These are phyloP conservation scores for Aspergillus avenaceus DNA, from an alignment of 495 filamentous ascomycete species.

Conservation along the genomic window DNA sequence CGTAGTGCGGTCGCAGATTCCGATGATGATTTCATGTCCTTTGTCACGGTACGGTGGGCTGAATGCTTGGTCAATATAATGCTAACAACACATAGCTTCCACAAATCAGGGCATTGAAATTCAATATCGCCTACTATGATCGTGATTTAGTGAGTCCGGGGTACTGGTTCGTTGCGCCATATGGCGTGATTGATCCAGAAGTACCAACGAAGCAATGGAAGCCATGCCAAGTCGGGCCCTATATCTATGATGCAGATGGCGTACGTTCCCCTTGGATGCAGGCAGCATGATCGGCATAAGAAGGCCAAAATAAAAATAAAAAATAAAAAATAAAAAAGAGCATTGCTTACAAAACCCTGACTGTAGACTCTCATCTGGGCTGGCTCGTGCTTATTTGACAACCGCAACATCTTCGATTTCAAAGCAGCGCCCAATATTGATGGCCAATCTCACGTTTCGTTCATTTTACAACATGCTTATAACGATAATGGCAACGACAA, in stretches of 20 bases:
- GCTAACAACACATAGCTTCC: slow-evolving; percentile 20
- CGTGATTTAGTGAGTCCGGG: slow-evolving; percentile 23
- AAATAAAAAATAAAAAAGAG: background rate
- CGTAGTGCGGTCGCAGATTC: slow-evolving; percentile 23
- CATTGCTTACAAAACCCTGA: background rate
- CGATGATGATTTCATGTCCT: slow-evolving; percentile 38
- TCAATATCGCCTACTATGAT: slow-evolving; percentile 20
- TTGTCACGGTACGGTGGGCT: slow-evolving; percentile 29
- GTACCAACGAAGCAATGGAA: slow-evolving; percentile 24
- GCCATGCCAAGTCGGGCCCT: slow-evolving; percentile 40
- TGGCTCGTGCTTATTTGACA: slow-evolving; percentile 32
- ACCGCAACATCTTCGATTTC: slow-evolving; percentile 39
- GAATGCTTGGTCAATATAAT: background rate
- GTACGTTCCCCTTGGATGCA: slow-evolving; percentile 12
- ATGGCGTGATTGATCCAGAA: slow-evolving; percentile 31
- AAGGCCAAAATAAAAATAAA: background rate
- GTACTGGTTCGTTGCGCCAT: slow-evolving; percentile 44
- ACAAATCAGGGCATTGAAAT: slow-evolving; percentile 21
- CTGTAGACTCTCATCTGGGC: slow-evolving; percentile 38
- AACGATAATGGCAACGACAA: slow-evolving; percentile 25
- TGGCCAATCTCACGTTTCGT: slow-evolving; percentile 40
- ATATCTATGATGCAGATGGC: slow-evolving; percentile 41
- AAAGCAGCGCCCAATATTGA: slow-evolving; percentile 34
- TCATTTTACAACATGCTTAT: slow-evolving; percentile 40
- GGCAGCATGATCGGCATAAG: background rate